Base-by-base conservation (phyloP, 352 stramenopile species). In the Globisporangium spinosum region DNA sequence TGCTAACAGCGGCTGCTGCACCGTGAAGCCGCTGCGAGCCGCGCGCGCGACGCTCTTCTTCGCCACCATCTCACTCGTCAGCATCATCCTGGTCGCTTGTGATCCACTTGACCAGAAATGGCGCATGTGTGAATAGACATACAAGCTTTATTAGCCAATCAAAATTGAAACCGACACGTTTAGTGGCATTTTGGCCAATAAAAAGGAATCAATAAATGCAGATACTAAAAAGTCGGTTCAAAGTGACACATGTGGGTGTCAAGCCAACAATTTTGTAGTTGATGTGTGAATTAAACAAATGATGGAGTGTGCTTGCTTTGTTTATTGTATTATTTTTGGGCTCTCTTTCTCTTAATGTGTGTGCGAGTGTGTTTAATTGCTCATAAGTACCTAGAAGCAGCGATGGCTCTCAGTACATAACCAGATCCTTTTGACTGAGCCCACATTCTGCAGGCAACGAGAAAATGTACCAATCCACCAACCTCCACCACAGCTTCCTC, bases 171-270 rank as follows among this genome's bases (percentile, higher is more conserved):
- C 17, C 1, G 7, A 51, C 43, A 22, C 8, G 9, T 22, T 23
- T 0, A 23, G 20, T 15, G 5, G 7, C 23, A 38, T 57, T 38
- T 58, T 58, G 15, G 12, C 23, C 25, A 58, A 38, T 35, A 9
- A 22, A 40, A 34, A 22, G 3, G 0, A 9, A 23, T n/a, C 1
- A 17, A 27, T 27, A 60, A 60, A 40, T 45, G 3, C 12, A 6
- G 55, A 27, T 60, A 9, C 40, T n/a, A 27, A 27, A 38, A n/a
- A 32, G 4, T 8, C 23, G 54, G 32, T 20, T 25, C 9, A 29
- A 51, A 51, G 34, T 51, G 58, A 64, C 58, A 54, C 58, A 64
- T 64, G 58, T 55, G 58, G 58, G 38, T 51, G 27, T 22, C 29
- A 40, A 17, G 20, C 25, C 47, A 22, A 5, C 9, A 5, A 6